phyloP scores from a whole-genome alignment of 2,329 filamentous ascomycete genomes.

The Aspergillus texensis region DNA sequence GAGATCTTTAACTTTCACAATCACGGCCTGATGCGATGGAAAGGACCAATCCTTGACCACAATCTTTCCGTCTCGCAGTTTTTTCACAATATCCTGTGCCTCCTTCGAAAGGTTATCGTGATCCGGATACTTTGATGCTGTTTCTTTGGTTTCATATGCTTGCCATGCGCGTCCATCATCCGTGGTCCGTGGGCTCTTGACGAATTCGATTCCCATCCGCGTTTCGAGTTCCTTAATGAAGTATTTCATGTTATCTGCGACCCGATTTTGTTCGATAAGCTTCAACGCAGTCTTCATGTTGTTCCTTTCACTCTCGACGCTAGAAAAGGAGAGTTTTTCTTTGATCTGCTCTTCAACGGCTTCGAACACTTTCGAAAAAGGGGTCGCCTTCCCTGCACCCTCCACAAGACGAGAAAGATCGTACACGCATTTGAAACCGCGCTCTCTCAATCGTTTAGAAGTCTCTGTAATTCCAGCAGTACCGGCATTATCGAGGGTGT shows the following conservation, averaged over 20 bases:
- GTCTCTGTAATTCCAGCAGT: background rate
- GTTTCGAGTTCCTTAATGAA: background rate
- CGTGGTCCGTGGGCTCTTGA: background rate
- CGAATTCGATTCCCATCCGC: background rate
- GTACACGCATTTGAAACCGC: background rate
- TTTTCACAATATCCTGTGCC: background rate
- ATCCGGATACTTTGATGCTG: background rate
- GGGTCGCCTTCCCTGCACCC: background rate
- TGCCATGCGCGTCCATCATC: background rate
- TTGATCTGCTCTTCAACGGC: background rate
- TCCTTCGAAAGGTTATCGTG: background rate
- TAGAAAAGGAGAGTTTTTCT: background rate
- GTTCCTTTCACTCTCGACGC: background rate
- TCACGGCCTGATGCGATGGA: background rate
- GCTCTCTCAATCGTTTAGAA: background rate
- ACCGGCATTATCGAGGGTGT: background rate
- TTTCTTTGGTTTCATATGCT: background rate
- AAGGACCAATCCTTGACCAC: background rate
- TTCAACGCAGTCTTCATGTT: background rate
- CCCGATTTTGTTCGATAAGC: background rate
- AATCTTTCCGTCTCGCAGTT: background rate
- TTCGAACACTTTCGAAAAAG: background rate
- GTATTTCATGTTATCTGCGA: background rate
- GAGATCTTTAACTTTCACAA: background rate
- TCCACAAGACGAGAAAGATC: background rate